These are phyloP conservation scores for Pyrus betulifolia DNA, from an alignment of 306 rosid genomes.

Conservation along the genomic window DNA sequence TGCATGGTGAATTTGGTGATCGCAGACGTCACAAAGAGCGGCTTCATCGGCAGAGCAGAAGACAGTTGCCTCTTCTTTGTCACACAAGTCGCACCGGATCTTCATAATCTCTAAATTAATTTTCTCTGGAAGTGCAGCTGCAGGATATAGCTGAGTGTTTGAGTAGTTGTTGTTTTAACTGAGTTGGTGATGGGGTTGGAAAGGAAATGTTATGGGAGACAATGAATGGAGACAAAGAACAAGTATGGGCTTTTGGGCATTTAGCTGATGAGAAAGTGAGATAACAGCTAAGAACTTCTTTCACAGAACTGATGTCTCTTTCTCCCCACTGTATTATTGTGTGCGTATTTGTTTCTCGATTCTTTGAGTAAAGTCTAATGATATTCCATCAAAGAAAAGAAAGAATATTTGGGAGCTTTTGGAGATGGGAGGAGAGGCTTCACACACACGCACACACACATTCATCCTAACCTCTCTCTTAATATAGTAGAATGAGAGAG, in stretches of 20 bases:
- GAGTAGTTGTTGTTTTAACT: not conserved
- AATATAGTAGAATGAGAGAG: not conserved
- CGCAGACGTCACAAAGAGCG: conserved; percentile 68
- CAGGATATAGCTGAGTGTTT: not conserved
- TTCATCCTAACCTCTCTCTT: conserved; percentile 3
- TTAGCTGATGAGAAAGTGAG: conserved; percentile 7
- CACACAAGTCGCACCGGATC: conserved; percentile 80
- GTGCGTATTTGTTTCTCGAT: no score
- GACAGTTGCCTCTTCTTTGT: conserved; percentile 46
- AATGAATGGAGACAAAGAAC: conserved; percentile 24
- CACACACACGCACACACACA: not conserved
- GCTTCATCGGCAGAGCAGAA: conserved; percentile 95
- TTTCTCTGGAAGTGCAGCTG: not conserved
- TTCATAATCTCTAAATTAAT: conserved; percentile 36
- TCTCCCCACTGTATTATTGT: not conserved
- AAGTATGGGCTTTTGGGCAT: conserved; percentile 48
- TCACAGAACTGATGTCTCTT: not conserved
- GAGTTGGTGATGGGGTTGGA: not conserved
- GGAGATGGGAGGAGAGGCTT: conserved; percentile 17
- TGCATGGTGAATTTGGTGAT: conserved; percentile 65
- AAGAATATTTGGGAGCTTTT: not conserved
- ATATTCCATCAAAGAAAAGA: no score
- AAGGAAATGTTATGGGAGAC: not conserved
- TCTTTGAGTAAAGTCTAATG: conserved; percentile 8
- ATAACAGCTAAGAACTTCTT: conserved; percentile 23